Base-by-base conservation (phyloP, 805 yeast genomes). In the Wickerhamiella lipophila region DNA sequence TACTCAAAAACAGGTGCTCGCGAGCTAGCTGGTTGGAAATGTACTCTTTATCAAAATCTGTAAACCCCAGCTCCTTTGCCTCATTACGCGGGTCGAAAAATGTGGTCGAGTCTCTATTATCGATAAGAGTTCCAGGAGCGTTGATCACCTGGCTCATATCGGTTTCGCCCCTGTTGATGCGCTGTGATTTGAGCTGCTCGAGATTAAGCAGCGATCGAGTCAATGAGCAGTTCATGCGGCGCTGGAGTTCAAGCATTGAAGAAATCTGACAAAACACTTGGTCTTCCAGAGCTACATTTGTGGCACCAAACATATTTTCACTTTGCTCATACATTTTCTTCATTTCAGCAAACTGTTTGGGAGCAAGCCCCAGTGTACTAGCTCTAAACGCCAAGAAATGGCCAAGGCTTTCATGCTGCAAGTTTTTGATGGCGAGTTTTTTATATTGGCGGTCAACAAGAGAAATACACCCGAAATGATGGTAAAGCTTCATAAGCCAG, bases 381-480 rank as follows among this genome's bases (percentile, higher is more conserved):
- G 70, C 55, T 44, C 84, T 69, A 0, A 77, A 68, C 8, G 70
- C 63, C 8, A 79, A 56, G 53, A 73, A 70, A 53, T 77, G 74
- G 11, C 79, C 74, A 11, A 59, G 61, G 0, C 84, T 74, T 58
- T 88, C 96, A 46, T 72, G 68, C 63, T 89, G 97, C 7, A 87
- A 64, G 65, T 80, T 78, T 58, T 82, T 84, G 55, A 86, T 74
- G 32, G 77, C 75, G 46, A 88, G 63, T 1, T 68, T 58, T 13
- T 71, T 62, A 60, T 74, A 86, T 42, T 77, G 74, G n/a, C 62
- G 59, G 29, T 62, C 56, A 0, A 88, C 80, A 38, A 68, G 61
- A 1, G 72, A 60, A 27, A 69, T 68, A 8, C 77, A 67, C 44
- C 86, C 86, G 7, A 85, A 58, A 16, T 70, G 59, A 13, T 74